Evolutionary conservation across 495 filamentous ascomycete species (phyloP), one percentile per base, ranked within the genome.

Genomic region (Penicillium arizonense): DNA sequence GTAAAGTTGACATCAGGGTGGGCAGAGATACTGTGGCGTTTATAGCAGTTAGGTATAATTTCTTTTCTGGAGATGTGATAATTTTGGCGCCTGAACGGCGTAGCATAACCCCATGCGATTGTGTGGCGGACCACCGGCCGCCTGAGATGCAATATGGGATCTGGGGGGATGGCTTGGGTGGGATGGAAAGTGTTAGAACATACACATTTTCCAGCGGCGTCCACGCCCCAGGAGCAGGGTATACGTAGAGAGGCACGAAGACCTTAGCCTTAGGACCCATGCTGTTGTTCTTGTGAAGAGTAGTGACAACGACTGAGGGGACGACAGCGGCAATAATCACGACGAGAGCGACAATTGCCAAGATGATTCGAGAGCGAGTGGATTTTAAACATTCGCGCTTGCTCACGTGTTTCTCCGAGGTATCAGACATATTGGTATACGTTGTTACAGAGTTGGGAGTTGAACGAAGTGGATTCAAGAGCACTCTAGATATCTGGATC

Each of bases 181-280:
- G 52, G 39, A 56, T 47, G 50, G 36, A 44, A 57, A 53, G 53
- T 54, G 47, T 56, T 54, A 59, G 57, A 30, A 73, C 72, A 61
- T 71, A 76, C 74, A 69, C 71, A 51, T 71, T 56, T 60, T 74
- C 64, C 51, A 82, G 59, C 36, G 78, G 77, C 54, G 67, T 55
- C 80, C 80, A 83, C 24, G 79, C 71, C 21, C 62, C 65, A n/a
- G 73, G 64, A 16, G 63, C 56, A 40, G 80, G 80, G 60, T 83
- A 83, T 41, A 81, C 71, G 67, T 83, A 83, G 35, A 83, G 75
- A 45, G 80, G 80, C 20, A 83, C 67, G 44, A 82, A 68, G 34
- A 82, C 67, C 44, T 64, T 71, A 23, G 72, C 69, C 61, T 72
- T 76, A 2, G 70, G 72, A 32, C 70, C 69, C 72, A 75, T 74